Evolutionary conservation across 1,284 basidiomycete species (phyloP), one percentile per base, ranked within the genome.

Genomic region (Naganishia albida): DNA sequence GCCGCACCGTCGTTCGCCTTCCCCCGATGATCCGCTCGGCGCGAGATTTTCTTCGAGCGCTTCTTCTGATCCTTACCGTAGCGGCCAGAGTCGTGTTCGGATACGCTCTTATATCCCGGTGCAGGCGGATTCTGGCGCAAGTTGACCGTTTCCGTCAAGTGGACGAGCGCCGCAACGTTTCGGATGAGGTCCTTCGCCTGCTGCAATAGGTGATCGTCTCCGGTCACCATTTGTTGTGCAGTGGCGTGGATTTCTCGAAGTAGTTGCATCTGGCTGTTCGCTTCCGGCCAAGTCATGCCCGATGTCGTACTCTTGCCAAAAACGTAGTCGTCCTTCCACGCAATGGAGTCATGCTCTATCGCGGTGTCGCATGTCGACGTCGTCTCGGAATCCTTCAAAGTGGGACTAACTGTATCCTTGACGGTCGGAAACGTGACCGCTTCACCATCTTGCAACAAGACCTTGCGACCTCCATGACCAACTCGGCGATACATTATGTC

Each of bases 161-260:
- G 26, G 39, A n/a, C 23, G 16, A 63, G 50, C 23, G 39, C 50
- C 2, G 25, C 15, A 16, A 63, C 30, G 40, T 44, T 44, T n/a
- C 18, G 42, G 39, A 52, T 30, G 38, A 63, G 43, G 7, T 63
- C 40, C 2, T 15, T 20, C 15, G 51, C 51, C 18, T 63, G 60
- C 30, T 53, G 38, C 30, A 52, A 13, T 39, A 44, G 8, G 28
- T 63, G 26, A 6, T 49, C 44, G 30, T 44, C 30, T 15, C n/a
- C 49, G 16, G 50, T 44, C 23, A 53, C 49, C 40, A 25, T 23
- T 34, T 43, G 51, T 25, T 53, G 50, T 44, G 60, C 60, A 3
- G 50, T 46, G 50, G 52, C 3, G n/a, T 63, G 60, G 3, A 63
- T 63, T 2, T 63, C 34, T 13, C 60, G 50, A n/a, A 63, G 49